Evolutionary conservation across 352 stramenopile species (phyloP), one percentile per base, ranked within the genome.

Genomic region (Phytophthora fragariaefolia): DNA sequence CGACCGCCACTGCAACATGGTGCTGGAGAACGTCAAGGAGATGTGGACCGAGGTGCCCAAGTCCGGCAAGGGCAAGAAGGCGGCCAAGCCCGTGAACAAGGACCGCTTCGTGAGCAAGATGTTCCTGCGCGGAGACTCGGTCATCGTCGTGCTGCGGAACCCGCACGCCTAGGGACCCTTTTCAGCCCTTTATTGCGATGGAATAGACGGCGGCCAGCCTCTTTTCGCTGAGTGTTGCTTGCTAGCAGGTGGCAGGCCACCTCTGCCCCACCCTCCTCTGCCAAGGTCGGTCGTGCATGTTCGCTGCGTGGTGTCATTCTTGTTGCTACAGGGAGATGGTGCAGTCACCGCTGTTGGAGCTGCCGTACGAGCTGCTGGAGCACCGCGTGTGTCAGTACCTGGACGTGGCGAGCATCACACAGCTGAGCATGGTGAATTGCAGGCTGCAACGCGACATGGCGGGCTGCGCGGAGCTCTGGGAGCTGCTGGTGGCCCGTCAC

Each of bases 1-100:
- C 80, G 98, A 99, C 80, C 89, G 98, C 63, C 98, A 99, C 77
- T 99, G 98, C 89, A 99, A 99, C 90, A 99, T 99, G 98, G 90
- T 99, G 58, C 83, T 99, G 47, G 97, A 99, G 83, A 98, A 99
- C 75, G 98, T 99, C 38, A 99, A 99, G 81, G 98, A 99, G 86
- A 99, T 99, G 95, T 99, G 98, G 98, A 99, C 97, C 18, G 98
- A 99, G 87, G 86, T 91, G 58, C 97, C 96, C 66, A 99, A 99
- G 83, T 96, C 93, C 30, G 97, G 97, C 43, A 99, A 98, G 79
- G 92, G 92, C 51, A 98, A 98, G 73, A 98, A 98, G 69, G 90
- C 94, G 49, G 95, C 93, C 58, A 97, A 97, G 71, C 86, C 95
- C 15, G 89, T 99, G n/a, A 99, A 99, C 82, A 99, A 99, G 69